Evolutionary conservation across 352 stramenopile genomes (phyloP).

Genomic region (Phytophthora ohioensis): DNA sequence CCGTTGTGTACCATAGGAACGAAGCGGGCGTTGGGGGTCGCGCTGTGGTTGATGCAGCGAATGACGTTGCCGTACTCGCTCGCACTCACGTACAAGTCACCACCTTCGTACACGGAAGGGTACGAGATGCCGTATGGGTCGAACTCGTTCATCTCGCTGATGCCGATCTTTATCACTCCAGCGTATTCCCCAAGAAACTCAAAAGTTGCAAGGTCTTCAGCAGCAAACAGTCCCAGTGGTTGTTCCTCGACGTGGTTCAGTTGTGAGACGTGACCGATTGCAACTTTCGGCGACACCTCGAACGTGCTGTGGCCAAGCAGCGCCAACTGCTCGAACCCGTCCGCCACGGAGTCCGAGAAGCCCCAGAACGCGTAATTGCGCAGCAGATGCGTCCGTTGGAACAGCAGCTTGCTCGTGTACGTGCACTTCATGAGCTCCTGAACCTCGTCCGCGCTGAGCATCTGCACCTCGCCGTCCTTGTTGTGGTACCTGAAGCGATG

Average conservation of each 20-base stretch:
- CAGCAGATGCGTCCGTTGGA: slow-evolving; percentile 71
- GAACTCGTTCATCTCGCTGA: slow-evolving; percentile 47
- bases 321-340: slow-evolving; percentile 59
- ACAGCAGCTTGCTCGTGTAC: slow-evolving; percentile 79
- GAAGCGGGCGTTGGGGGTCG: slow-evolving; percentile 65
- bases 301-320: slow-evolving; percentile 30
- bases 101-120: slow-evolving; percentile 70
- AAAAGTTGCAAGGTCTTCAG: slow-evolving; percentile 46
- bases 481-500: slow-evolving; percentile 55
- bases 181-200: slow-evolving; percentile 78
- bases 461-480: slow-evolving; percentile 37
- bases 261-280: slow-evolving; percentile 59
- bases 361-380: slow-evolving; percentile 84
- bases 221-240: slow-evolving; percentile 72
- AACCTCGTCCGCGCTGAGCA: slow-evolving; percentile 54
- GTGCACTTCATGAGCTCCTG: slow-evolving; percentile 76
- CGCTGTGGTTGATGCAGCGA: slow-evolving; percentile 84
- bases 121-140: slow-evolving; percentile 81
- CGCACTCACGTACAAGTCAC: slow-evolving; percentile 75
- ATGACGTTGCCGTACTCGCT: slow-evolving; percentile 80
- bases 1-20: slow-evolving; percentile 69
- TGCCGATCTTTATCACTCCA: slow-evolving; percentile 66
- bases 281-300: slow-evolving; percentile 57
- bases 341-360: slow-evolving; percentile 59
- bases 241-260: slow-evolving; percentile 59